phyloP scores from a whole-genome alignment of 1,284 basidiomycete genomes.

The Sphaerobolus stellatus region DNA sequence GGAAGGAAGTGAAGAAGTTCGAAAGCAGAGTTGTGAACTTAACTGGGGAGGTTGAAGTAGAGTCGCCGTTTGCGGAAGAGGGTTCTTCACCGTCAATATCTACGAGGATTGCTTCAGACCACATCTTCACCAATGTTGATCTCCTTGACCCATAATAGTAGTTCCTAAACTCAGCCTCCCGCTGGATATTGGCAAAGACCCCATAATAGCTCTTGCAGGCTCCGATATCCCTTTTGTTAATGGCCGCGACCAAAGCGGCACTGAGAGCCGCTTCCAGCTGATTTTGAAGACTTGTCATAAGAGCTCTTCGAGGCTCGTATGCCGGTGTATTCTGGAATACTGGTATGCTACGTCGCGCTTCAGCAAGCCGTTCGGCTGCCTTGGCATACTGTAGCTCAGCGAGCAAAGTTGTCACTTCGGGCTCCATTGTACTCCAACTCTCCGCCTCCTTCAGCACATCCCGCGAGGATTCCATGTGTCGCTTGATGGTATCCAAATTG shows the following conservation, averaged over 20 bases:
- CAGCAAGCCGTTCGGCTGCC: conserved; percentile 84
- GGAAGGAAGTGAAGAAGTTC: conserved; percentile 70
- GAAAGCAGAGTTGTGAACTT: conserved; percentile 68
- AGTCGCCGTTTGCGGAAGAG: conserved; percentile 23
- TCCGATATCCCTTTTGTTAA: conserved; percentile 70
- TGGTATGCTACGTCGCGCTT: conserved; percentile 83
- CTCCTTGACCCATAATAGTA: conserved; percentile 89
- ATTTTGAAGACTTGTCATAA: conserved; percentile 90
- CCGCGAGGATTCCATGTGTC: conserved; percentile 80
- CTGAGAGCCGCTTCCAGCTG: conserved; percentile 88
- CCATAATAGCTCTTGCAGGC: conserved; percentile 76
- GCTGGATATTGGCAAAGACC: conserved; percentile 87
- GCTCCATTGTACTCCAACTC: conserved; percentile 90
- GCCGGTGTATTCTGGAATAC: conserved; percentile 89
- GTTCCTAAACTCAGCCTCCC: conserved; percentile 86
- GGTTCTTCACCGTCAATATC: conserved; percentile 45
- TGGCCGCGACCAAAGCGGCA: conserved; percentile 80
- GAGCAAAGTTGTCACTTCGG: conserved; percentile 82
- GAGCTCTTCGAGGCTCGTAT: conserved; percentile 77
- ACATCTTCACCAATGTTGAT: conserved; percentile 59
- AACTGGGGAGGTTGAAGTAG: conserved; percentile 29
- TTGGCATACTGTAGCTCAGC: conserved; percentile 74
- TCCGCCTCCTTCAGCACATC: conserved; percentile 89
- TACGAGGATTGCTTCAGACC: conserved; percentile 57
- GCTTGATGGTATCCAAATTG: conserved; percentile 79